phyloP scores from a whole-genome alignment of 2,329 filamentous ascomycete genomes.

The Xylaria sp. region DNA sequence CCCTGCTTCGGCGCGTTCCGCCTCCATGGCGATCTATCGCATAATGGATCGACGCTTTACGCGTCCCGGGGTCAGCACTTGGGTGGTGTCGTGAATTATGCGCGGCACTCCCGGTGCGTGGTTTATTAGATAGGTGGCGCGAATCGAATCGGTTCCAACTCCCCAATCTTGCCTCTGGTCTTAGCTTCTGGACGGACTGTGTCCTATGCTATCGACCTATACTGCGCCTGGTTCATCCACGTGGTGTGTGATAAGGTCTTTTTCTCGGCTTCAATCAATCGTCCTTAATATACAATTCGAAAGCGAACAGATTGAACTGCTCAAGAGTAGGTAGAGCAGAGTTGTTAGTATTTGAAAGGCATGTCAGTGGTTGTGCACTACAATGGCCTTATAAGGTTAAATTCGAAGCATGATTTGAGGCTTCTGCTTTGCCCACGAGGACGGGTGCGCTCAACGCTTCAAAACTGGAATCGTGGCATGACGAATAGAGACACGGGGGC shows the following conservation, averaged over 20 bases:
- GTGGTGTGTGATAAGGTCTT: neutral
- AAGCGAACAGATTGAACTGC: neutral
- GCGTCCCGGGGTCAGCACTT: conserved; percentile 1
- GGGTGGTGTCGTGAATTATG: neutral
- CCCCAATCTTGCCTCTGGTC: no score
- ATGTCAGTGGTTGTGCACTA: neutral
- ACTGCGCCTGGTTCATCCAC: neutral
- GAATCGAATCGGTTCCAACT: neutral
- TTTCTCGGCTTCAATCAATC: neutral
- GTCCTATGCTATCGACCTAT: neutral
- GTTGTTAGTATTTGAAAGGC: neutral
- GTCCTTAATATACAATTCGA: neutral
- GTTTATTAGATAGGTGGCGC: neutral
- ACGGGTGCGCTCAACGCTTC: neutral
- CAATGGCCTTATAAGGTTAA: neutral
- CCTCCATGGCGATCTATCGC: neutral
- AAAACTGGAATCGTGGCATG: neutral
- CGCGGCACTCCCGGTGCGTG: neutral
- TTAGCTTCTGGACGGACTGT: neutral
- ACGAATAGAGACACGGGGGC: neutral
- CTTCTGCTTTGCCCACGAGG: neutral
- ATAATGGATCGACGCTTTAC: conserved; percentile 2
- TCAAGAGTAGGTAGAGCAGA: neutral
- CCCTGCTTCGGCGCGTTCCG: conserved; percentile 29
- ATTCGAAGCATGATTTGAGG: neutral